Conservation (phyloP, 345 rosid species). For the Gossypium australe region DNA sequence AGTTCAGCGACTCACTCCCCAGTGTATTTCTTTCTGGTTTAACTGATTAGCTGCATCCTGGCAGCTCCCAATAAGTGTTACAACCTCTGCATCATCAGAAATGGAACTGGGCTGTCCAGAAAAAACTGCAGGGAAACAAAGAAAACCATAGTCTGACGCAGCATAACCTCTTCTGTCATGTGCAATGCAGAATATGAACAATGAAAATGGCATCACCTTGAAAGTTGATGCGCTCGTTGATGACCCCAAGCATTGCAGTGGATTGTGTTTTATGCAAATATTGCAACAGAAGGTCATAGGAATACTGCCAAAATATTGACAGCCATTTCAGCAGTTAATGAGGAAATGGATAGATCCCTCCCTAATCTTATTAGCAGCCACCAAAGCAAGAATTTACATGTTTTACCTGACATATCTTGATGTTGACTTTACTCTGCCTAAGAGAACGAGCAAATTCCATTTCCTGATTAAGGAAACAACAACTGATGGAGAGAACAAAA, state of each 20-base stretch:
- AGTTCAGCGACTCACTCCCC: constrained; percentile 62
- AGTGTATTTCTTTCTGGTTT: constrained; percentile 77
- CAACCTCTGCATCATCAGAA: constrained; percentile 82
- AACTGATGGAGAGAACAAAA: not conserved
- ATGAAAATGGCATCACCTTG: constrained; percentile 44
- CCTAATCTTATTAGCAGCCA: not conserved
- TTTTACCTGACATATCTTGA: constrained; percentile 84
- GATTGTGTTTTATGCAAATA: constrained; percentile 76
- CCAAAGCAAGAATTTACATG: not conserved
- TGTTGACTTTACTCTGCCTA: constrained; percentile 75
- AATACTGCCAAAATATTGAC: constrained; percentile 55
- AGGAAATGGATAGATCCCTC: not conserved
- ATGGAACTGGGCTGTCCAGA: constrained; percentile 79
- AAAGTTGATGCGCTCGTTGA: constrained; percentile 83
- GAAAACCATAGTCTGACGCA: constrained; percentile 1
- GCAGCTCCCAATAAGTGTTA: constrained; percentile 63
- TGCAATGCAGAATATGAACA: not conserved
- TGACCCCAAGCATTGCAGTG: constrained; percentile 76
- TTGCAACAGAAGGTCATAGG: constrained; percentile 88
- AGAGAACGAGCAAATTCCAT: constrained; percentile 94
- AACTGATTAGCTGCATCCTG: constrained; percentile 67
- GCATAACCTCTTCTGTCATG: not conserved
- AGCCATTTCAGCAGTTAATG: constrained; percentile 14
- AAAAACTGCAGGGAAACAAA: constrained; percentile 53
- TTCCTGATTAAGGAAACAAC: constrained; percentile 45